Base-by-base conservation (phyloP, 768 basidiomycete genomes). In the Suillus ampliporus region DNA sequence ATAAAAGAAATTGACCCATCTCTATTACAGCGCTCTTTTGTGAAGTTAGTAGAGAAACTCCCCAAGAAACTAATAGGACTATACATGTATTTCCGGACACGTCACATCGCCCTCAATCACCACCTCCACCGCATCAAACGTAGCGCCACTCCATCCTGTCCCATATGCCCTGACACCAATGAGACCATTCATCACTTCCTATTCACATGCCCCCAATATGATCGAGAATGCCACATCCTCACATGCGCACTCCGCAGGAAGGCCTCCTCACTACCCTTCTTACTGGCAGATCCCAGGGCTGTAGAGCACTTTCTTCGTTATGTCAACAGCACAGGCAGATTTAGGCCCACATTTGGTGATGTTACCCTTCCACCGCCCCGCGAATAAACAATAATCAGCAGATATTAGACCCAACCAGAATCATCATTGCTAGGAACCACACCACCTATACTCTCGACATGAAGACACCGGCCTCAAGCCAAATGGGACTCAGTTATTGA, bases 141-240 rank as follows among this genome's bases (percentile, higher is more conserved):
- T 23, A 61, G 52, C 0, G 71, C 76, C 19, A 64, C 65, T 1
- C 71, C 75, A 9, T 28, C 35, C 5, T 80, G 78, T 67, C 60
- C 63, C 3, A 48, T 50, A 3, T 79, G 79, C 68, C 37, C 57
- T 0, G 10, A 56, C 1, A 46, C n/a, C 0, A 38, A 50, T 23
- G 78, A 80, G 56, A 76, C 75, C n/a, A 64, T 75, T 0, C 44
- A 59, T 5, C 78, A 78, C 62, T 78, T 61, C 60, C 60, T 78
- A 8, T 52, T 72, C 14, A 15, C 64, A 10, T 80, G 77, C 71
- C 61, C 51, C 52, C 64, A 58, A n/a, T 72, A 73, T 26, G 59
- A 26, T 4, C 41, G 23, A 2, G 40, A 58, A 44, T 4, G 40
- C 13, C 23, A 21, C 37, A 28, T 19, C 15, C 41, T 58, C n/a